These are phyloP conservation scores for Trifolium fragiferum DNA, from an alignment of 306 rosid species.

Conservation along the genomic window DNA sequence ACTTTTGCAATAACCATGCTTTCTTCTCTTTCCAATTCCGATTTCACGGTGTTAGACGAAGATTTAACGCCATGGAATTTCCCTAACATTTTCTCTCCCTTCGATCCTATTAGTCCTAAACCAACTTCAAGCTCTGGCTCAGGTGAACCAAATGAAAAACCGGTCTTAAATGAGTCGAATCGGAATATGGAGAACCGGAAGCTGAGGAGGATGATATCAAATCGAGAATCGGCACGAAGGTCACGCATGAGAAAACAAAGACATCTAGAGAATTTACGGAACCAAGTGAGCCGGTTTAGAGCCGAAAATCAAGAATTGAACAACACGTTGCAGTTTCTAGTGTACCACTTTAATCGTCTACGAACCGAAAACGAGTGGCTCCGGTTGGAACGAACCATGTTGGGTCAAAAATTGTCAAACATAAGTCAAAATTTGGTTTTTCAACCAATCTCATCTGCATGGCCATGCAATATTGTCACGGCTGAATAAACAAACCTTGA, in stretches of 20 bases:
- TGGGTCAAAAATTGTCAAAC: constrained; percentile 57
- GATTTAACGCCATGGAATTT: constrained; percentile 62
- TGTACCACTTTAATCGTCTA: constrained; percentile 46
- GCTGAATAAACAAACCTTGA: constrained; percentile 47
- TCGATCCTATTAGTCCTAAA: constrained; percentile 42
- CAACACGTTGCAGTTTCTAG: constrained; percentile 56
- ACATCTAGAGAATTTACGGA: constrained; percentile 82
- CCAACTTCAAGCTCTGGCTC: constrained; percentile 54
- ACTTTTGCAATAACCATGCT: constrained; percentile 56
- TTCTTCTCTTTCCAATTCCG: constrained; percentile 51
- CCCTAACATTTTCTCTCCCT: constrained; percentile 37
- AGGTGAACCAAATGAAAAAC: constrained; percentile 50
- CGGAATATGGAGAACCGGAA: constrained; percentile 63
- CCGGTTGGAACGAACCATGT: constrained; percentile 56
- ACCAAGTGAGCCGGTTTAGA: constrained; percentile 67
- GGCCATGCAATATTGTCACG: constrained; percentile 62
- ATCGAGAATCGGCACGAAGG: constrained; percentile 93
- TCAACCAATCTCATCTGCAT: constrained; percentile 59
- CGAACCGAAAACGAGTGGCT: constrained; percentile 68
- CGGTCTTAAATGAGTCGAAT: constrained; percentile 28
- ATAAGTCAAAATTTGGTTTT: constrained; percentile 57
- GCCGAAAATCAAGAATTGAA: constrained; percentile 71
- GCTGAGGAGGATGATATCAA: constrained; percentile 81
- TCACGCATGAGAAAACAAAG: constrained; percentile 92
- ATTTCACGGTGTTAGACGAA: constrained; percentile 53